Evolutionary conservation across 2,329 filamentous ascomycete genomes (phyloP), one percentile per base, ranked within the genome.

Genomic region (Cercospora citrullina): DNA sequence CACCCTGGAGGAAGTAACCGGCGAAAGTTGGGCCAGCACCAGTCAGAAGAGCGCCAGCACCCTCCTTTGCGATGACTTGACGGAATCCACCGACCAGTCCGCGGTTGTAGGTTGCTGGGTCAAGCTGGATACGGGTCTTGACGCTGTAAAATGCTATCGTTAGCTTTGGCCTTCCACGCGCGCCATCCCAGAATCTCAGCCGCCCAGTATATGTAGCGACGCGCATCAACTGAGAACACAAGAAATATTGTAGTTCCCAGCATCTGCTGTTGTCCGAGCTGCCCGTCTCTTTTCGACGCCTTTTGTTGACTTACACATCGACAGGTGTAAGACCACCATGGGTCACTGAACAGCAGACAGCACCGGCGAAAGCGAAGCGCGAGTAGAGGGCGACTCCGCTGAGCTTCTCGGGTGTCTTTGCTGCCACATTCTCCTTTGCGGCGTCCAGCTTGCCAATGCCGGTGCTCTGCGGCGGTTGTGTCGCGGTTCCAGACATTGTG

Each of bases 271-370:
- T 39, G 36, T 59, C 61, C 42, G 26, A 18, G 30, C 31, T 36
- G 30, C 8, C 30, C 51, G 26, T 16, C 16, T 60, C 62, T 57
- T 36, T 23, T 45, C 33, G 28, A 33, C 59, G 55, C 55, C 55
- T 59, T 4, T 59, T 55, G 33, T 48, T 66, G 70, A 92, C 94
- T 84, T 95, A 98, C 94, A 99, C 95, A 91, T 99, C 95, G 83
- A 99, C 93, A 80, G 95, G 95, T 76, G 95, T 99, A 78, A 98
- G 90, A 79, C 87, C 91, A 83, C 94, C 95, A 89, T 99, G 95
- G 80, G 95, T 99, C 85, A 98, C 86, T 77, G 94, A 95, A 85
- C 95, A 99, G 90, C 95, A 97, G 87, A 98, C 86, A 77, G 95
- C 95, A 85, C 95, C 95, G 78, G 95, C 94, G 78, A 99, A 91